phyloP scores from a whole-genome alignment of 2,329 filamentous ascomycete species.

The Nannizziopsis barbatae region DNA sequence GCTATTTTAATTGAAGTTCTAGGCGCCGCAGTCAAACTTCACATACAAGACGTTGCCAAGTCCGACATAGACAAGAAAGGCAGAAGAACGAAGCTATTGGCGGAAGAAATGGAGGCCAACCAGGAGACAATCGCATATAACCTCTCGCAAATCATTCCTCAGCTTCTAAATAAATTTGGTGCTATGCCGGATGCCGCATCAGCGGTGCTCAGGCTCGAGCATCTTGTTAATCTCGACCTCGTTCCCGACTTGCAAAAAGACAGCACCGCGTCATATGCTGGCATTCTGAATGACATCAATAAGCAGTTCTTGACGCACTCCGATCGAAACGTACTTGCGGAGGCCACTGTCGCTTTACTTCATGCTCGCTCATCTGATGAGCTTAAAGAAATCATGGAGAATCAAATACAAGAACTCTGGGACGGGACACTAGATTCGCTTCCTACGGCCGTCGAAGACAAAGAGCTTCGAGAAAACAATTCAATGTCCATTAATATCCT shows the following conservation, averaged over 20 bases:
- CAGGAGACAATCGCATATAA: conserved; percentile 64
- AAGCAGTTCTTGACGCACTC: conserved; percentile 91
- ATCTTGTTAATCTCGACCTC: conserved; percentile 72
- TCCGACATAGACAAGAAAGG: conserved; percentile 44
- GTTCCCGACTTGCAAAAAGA: conserved; percentile 86
- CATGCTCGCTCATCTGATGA: conserved; percentile 81
- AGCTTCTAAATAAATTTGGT: conserved; percentile 83
- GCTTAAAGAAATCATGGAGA: conserved; percentile 71
- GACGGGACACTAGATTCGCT: conserved; percentile 69
- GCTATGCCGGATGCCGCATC: conserved; percentile 79
- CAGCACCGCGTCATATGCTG: conserved; percentile 58
- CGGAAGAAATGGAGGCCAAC: conserved; percentile 53
- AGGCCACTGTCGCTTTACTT: conserved; percentile 70
- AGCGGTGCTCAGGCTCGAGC: conserved; percentile 72
- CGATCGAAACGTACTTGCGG: conserved; percentile 70
- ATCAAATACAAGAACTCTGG: conserved; percentile 72
- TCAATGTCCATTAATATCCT: conserved; percentile 54
- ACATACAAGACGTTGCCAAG: conserved; percentile 56
- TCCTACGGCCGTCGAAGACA: conserved; percentile 57
- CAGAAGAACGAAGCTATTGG: conserved; percentile 48
- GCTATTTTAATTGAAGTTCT: conserved; percentile 77
- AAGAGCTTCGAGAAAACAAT: conserved; percentile 36
- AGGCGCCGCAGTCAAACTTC: conserved; percentile 66
- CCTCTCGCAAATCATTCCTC: conserved; percentile 68
- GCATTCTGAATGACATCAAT: conserved; percentile 79